A percentile compares a stretch with the other conserved stretches of the same genome.
These are phyloP conservation scores for Tetrahymena malaccensis DNA, from an alignment of 73 alveolate species.

Conservation along the genomic window DNA sequence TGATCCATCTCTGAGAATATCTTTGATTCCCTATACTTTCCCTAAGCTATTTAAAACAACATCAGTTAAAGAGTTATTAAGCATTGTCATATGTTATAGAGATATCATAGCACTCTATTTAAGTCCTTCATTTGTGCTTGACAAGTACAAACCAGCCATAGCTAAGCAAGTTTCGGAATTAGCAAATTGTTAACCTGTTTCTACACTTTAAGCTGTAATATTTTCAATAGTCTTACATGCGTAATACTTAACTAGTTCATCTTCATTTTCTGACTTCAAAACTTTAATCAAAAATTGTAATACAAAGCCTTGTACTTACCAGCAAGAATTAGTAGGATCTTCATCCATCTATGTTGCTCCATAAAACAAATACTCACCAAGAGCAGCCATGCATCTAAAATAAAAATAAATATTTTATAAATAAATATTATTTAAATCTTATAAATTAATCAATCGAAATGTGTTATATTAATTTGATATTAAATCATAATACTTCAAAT, in stretches of 20 bases:
- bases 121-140: constrained; percentile 53
- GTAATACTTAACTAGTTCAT: constrained; percentile 88
- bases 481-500: too few relatives aligned
- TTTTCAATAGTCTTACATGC: constrained; percentile 95
- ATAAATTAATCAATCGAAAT: background rate
- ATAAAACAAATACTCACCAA: constrained; percentile 97
- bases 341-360: constrained; percentile 98
- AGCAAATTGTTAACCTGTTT: constrained; percentile 75
- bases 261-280: constrained; percentile 58
- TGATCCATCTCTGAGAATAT: constrained; percentile 55
- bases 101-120: constrained; percentile 63
- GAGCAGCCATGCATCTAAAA: constrained; percentile 93
- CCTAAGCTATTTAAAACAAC: constrained; percentile 53
- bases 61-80: constrained; percentile 45
- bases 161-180: constrained; percentile 47
- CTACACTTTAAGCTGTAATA: constrained; percentile 63
- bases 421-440: background rate
- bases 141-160: constrained; percentile 29
- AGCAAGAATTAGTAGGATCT: constrained; percentile 85
- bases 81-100: constrained; percentile 58
- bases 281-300: constrained; percentile 58
- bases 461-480: too few relatives aligned
- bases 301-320: constrained; percentile 75
- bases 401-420: background rate
- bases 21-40: constrained; percentile 13